Base-by-base conservation (phyloP, 495 filamentous ascomycete species). In the Neurospora tetrasperma region DNA sequence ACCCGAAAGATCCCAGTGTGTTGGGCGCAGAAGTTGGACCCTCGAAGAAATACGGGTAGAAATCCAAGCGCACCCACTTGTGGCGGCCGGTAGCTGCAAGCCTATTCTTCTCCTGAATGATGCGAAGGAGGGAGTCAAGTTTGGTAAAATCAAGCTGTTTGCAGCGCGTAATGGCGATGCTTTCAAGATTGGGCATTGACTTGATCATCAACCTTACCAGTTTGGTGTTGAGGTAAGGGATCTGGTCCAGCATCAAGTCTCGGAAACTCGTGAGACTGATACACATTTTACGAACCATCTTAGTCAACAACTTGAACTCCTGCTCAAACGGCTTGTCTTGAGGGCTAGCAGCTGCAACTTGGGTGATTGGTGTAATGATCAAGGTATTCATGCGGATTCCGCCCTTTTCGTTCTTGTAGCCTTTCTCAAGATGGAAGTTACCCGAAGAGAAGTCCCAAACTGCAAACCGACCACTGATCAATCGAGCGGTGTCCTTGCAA, bases 121-220 rank as follows among this genome's bases (percentile, higher is more conserved):
- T 46, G 0, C 71, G 54, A 4, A 80, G 42, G 12, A 80, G 46
- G 0, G 68, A 23, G 7, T 20, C 46, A 0, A 80, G 71, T 69
- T 77, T 76, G n/a, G 70, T 74, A n/a, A 78, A n/a, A 23, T 80
- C 78, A 7, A 80, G 41, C 20, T 78, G 18, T 0, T 71, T 35
- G 62, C 79, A 80, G 20, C 75, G 74, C 1, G 74, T 73, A 62
- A 80, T 77, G 20, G 74, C 41, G 18, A 79, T 27, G 0, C 69
- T 71, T 62, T 76, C 69, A 1, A 80, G 69, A n/a, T 78, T 78
- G 0, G 76, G 76, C 78, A 79, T 78, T 0, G 71, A 54, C 1
- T 71, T 69, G 5, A 80, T 5, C 66, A 79, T 72, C 35, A 75
- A n/a, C 39, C 75, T 73, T 14, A 79, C 69, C 69, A 76, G 23